A percentile compares a stretch with the other conserved stretches of the same genome.
Conservation (phyloP, 2,329 filamentous ascomycete species). For the Xylariaceae sp. region DNA sequence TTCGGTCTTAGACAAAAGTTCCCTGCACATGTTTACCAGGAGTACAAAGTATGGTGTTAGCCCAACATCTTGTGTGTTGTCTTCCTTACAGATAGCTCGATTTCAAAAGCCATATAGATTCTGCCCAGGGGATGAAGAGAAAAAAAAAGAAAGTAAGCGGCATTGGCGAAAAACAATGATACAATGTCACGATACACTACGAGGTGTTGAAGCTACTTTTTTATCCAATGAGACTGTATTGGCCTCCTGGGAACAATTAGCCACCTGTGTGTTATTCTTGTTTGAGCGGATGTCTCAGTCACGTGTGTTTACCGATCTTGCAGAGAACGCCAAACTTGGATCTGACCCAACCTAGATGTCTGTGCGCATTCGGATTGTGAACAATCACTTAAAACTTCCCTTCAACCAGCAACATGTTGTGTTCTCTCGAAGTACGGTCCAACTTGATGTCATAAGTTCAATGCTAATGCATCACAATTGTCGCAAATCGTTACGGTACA, state of each 20-base stretch:
- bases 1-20: slow-evolving; percentile 40
- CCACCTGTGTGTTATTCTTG: neutral
- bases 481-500: slow-evolving; percentile 5
- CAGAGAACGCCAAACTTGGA: neutral
- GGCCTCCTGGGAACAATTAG: slow-evolving; percentile 1
- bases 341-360: neutral
- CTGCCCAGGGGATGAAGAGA: too few species aligned
- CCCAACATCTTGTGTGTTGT: slow-evolving; percentile 21
- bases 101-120: slow-evolving; percentile 12
- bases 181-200: too few species aligned
- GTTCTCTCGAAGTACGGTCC: neutral
- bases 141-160: neutral
- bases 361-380: neutral
- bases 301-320: neutral
- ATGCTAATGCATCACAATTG: neutral
- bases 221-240: neutral
- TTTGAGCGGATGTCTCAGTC: neutral
- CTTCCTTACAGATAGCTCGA: slow-evolving; percentile 17
- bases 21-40: slow-evolving; percentile 17
- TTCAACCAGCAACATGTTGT: neutral
- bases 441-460: neutral
- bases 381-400: too few species aligned
- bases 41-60: slow-evolving; percentile 20
- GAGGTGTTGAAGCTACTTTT: neutral
- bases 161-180: neutral